Evolutionary conservation across 106 monocot genomes (phyloP).

Genomic region (Dendrobium huoshanense): DNA sequence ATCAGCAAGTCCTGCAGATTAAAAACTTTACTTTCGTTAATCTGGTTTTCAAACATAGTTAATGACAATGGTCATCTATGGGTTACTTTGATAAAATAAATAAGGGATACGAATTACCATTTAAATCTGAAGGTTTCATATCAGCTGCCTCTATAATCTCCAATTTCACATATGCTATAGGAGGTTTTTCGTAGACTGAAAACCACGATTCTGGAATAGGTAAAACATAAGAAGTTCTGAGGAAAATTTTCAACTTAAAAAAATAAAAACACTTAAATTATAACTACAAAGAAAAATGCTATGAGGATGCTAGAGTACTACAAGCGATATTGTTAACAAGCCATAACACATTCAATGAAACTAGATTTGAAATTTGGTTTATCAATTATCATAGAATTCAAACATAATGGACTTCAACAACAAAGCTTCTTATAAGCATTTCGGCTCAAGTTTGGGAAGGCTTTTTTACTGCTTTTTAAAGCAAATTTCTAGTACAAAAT

Average conservation of each 20-base stretch:
- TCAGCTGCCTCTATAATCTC: constrained; percentile 86
- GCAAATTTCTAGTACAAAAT: no score
- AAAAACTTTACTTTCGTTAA: background rate
- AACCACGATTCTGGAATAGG: constrained; percentile 62
- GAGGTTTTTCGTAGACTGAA: constrained; percentile 65
- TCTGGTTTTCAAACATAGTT: background rate
- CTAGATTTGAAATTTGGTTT: no score
- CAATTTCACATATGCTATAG: constrained; percentile 64
- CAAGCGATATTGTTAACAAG: no score
- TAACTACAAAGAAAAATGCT: no score
- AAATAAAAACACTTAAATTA: no score
- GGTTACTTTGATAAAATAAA: background rate
- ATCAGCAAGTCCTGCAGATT: constrained; percentile 65
- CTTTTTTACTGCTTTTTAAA: no score
- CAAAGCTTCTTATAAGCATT: no score
- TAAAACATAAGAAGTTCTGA: background rate
- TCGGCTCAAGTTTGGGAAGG: no score
- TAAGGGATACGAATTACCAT: constrained; percentile 11
- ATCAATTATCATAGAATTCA: no score
- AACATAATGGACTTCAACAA: no score
- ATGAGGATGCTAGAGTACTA: no score
- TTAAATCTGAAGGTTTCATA: constrained; percentile 81
- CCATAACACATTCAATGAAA: no score
- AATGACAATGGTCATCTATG: background rate
- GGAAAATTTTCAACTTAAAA: background rate